A percentile compares a stretch with the other conserved stretches of the same genome.
Evolutionary conservation across 1,139 yeast genomes (phyloP).

Genomic region (Taiozyma sp.): DNA sequence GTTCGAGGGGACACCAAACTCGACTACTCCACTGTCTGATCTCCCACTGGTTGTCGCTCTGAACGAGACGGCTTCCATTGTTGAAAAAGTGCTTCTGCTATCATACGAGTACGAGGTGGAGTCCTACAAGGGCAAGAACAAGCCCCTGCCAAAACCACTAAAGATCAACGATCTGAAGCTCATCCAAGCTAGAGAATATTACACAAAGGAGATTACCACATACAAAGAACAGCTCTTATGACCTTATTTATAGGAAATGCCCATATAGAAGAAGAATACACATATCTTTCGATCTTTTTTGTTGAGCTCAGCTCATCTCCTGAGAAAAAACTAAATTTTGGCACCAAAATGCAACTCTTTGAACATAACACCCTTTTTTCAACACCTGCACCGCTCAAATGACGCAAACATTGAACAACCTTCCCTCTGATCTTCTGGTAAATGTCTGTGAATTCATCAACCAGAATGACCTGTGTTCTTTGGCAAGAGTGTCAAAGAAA

Average conservation of each 20-base stretch:
- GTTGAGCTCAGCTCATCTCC: not conserved
- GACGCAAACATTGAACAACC: not conserved
- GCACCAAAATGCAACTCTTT: not conserved
- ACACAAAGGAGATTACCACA: conserved; percentile 10
- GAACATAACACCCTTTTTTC: not conserved
- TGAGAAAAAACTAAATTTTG: not conserved
- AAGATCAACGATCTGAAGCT: conserved; percentile 30
- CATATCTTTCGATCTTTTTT: not conserved
- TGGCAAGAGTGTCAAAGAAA: not conserved
- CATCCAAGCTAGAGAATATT: conserved; percentile 27
- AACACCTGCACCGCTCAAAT: not conserved
- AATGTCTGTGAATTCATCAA: conserved; percentile 1
- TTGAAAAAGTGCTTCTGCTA: conserved; percentile 27
- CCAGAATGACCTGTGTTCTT: conserved; percentile 6
- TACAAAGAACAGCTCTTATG: conserved; percentile 1
- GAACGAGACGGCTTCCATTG: conserved; percentile 27
- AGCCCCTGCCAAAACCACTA: conserved; percentile 7
- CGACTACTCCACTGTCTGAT: conserved; percentile 7
- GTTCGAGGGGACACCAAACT: conserved; percentile 3
- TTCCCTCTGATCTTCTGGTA: not conserved
- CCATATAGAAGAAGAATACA: not conserved
- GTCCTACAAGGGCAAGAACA: conserved; percentile 10
- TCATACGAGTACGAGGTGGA: conserved; percentile 24
- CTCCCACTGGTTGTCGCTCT: conserved; percentile 22
- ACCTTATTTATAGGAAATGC: conserved; percentile 8